phyloP scores from a whole-genome alignment of 2,329 filamentous ascomycete genomes.

The Alternaria arborescens region DNA sequence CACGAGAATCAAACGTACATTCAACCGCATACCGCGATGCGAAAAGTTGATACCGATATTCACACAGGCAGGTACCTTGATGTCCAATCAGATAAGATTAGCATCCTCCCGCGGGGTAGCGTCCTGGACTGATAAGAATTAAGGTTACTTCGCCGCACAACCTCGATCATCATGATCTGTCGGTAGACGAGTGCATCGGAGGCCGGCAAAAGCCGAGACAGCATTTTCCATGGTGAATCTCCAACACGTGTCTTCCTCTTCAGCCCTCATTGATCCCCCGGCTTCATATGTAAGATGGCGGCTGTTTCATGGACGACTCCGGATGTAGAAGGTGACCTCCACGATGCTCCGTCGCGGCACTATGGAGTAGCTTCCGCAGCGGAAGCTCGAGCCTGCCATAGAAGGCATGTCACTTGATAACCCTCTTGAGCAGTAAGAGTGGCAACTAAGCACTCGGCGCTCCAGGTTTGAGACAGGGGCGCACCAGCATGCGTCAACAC shows the following conservation, averaged over 20 bases:
- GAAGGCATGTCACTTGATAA: conserved; percentile 8
- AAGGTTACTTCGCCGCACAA: neutral
- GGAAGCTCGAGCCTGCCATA: conserved; percentile 15
- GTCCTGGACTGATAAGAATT: neutral
- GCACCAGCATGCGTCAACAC: neutral
- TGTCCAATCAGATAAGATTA: neutral
- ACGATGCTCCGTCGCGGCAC: conserved; percentile 8
- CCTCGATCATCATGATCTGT: neutral
- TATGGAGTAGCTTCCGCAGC: conserved; percentile 8
- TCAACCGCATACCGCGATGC: neutral
- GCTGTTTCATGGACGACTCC: conserved; percentile 3
- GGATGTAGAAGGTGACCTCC: conserved; percentile 24
- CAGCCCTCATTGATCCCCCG: conserved; percentile 16
- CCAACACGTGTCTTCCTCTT: conserved; percentile 17
- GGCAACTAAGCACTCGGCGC: conserved; percentile 15
- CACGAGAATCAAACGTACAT: neutral
- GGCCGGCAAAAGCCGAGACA: conserved; percentile 1
- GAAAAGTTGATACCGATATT: neutral
- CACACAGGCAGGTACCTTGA: neutral
- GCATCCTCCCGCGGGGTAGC: neutral
- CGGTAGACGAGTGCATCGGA: neutral
- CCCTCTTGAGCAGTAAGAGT: conserved; percentile 5
- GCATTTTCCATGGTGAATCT: neutral
- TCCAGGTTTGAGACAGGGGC: conserved; percentile 18
- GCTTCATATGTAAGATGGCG: neutral